Evolutionary conservation across 345 rosid species (phyloP).

Genomic region (Ceriops zippeliana): DNA sequence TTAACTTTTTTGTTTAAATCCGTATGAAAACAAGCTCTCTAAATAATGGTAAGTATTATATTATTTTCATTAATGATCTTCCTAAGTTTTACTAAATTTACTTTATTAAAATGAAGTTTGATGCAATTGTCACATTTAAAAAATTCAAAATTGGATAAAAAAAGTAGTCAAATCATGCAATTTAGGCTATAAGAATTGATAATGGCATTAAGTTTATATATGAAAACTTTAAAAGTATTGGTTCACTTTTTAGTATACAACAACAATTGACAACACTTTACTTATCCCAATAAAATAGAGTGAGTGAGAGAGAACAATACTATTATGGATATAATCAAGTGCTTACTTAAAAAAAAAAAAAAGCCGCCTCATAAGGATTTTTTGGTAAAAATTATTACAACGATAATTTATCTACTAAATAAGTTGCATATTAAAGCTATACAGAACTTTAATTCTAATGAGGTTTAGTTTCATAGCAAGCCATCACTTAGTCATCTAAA

Average conservation of each 20-base stretch:
- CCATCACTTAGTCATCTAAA: too few species aligned
- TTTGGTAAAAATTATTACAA: background rate
- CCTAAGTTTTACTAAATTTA: background rate
- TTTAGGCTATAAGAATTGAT: background rate
- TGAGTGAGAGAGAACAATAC: background rate
- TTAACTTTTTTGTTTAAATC: background rate
- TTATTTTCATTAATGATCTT: background rate
- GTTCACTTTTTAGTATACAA: background rate
- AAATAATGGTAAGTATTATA: background rate
- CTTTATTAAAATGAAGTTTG: background rate
- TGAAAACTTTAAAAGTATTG: background rate
- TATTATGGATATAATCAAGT: background rate
- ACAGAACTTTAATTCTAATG: fast-evolving
- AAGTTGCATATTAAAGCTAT: background rate
- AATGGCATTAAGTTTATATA: background rate
- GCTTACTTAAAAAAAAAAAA: background rate
- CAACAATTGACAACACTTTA: background rate
- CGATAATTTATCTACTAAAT: background rate
- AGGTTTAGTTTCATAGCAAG: background rate
- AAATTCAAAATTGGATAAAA: background rate
- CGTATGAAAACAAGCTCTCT: background rate
- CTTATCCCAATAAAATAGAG: background rate
- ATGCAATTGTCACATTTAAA: background rate
- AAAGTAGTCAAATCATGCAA: background rate
- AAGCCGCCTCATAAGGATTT: background rate